These are phyloP conservation scores for Fusarium siculi DNA, from an alignment of 2,329 filamentous ascomycete species.

Conservation along the genomic window DNA sequence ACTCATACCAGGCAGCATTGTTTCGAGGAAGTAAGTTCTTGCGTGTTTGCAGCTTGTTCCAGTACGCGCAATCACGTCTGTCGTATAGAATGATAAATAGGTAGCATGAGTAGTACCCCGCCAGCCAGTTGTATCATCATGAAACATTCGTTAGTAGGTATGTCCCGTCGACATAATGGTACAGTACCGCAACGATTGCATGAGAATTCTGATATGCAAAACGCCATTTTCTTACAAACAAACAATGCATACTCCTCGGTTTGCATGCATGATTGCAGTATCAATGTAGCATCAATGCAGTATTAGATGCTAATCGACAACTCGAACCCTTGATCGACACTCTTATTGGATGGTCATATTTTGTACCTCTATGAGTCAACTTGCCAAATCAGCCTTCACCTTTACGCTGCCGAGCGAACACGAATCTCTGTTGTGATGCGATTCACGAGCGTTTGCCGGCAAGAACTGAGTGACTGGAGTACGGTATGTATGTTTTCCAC, in stretches of 20 bases:
- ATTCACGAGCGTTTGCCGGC: conserved; percentile 8
- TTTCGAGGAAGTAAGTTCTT: background rate
- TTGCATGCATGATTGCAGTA: conserved; percentile 29
- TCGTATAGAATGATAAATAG: conserved; percentile 7
- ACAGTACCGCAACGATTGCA: conserved; percentile 10
- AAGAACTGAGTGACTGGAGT: background rate
- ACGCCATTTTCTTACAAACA: conserved; percentile 24
- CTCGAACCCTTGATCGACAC: conserved; percentile 14
- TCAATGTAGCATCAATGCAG: conserved; percentile 18
- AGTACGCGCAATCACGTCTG: background rate
- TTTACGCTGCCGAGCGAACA: conserved; percentile 22
- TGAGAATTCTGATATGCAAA: conserved; percentile 29
- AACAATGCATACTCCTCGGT: conserved; percentile 17
- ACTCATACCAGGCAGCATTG: conserved; percentile 2
- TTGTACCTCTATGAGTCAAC: conserved; percentile 29
- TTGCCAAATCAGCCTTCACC: conserved; percentile 27
- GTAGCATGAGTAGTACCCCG: conserved; percentile 2
- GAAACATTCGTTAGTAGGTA: conserved; percentile 10
- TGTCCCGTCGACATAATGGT: conserved; percentile 1
- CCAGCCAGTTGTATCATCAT: conserved; percentile 27
- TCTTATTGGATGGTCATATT: conserved; percentile 33
- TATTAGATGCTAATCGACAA: conserved; percentile 22
- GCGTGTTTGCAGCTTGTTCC: conserved; percentile 3
- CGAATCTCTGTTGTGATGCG: conserved; percentile 12
- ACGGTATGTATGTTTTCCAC: background rate